A percentile compares a stretch with the other conserved stretches of the same genome.
Conservation (phyloP, 805 yeast species). For the Metschnikowia vanudenii region DNA sequence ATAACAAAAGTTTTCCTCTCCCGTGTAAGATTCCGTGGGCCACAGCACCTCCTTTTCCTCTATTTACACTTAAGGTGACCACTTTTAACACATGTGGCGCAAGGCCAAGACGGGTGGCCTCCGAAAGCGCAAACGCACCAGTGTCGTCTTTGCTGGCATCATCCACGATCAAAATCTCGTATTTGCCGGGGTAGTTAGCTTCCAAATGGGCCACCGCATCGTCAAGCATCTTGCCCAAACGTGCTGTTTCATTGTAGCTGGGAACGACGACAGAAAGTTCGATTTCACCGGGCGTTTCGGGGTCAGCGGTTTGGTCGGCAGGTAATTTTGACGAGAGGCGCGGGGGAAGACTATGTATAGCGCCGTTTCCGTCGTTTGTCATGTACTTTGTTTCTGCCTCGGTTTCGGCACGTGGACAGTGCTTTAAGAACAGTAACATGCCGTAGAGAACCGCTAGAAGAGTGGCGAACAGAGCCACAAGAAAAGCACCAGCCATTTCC, state of each 20-base stretch:
- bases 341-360: constrained; percentile 33
- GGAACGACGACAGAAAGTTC: constrained; percentile 82
- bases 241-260: constrained; percentile 81
- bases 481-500: constrained; percentile 4
- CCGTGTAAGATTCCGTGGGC: constrained; percentile 82
- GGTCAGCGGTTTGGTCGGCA: no score
- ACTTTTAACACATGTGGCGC: constrained; percentile 65
- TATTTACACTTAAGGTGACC: constrained; percentile 63
- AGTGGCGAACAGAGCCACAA: constrained; percentile 9
- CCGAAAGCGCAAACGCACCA: constrained; percentile 62
- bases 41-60: constrained; percentile 95
- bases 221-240: constrained; percentile 69
- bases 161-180: constrained; percentile 84
- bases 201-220: constrained; percentile 62
- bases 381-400: constrained; percentile 52
- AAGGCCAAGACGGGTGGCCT: constrained; percentile 49
- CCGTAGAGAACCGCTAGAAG: constrained; percentile 33
- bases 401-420: constrained; percentile 57
- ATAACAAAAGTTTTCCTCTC: constrained; percentile 70
- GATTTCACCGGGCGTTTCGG: not conserved
- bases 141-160: constrained; percentile 91
- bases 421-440: constrained; percentile 51
- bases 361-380: constrained; percentile 43
- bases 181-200: constrained; percentile 34
- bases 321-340: constrained; percentile 15